These are phyloP conservation scores for Gossypium ekmanianum DNA, from an alignment of 345 rosid species.

Conservation along the genomic window DNA sequence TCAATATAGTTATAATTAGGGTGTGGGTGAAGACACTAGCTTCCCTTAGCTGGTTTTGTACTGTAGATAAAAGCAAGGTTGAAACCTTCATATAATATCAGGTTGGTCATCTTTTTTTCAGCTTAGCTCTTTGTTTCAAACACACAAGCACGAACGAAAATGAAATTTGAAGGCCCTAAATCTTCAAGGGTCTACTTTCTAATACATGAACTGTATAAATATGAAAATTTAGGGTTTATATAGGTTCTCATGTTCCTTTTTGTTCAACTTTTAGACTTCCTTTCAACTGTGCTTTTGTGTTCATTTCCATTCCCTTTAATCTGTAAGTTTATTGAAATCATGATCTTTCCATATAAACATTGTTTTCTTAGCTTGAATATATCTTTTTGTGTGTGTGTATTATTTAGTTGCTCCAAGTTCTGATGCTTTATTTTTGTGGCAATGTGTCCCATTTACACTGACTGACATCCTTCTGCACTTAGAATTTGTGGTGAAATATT, in stretches of 20 bases:
- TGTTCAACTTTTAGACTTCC: not conserved
- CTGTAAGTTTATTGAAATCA: not conserved
- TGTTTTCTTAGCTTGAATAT: not conserved
- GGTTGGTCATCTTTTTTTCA: slow-evolving; percentile 30
- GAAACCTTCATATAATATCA: slow-evolving; percentile 15
- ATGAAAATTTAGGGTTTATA: not conserved
- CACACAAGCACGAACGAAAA: not conserved
- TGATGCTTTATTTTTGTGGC: not conserved
- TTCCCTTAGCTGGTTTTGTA: slow-evolving; percentile 6
- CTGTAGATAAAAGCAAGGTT: slow-evolving; percentile 10
- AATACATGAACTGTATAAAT: not conserved
- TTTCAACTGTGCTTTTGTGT: not conserved
- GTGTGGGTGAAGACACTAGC: slow-evolving; percentile 9
- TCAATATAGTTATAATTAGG: not conserved
- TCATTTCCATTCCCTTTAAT: not conserved
- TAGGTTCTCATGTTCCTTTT: not conserved
- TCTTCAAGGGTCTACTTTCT: slow-evolving; percentile 5
- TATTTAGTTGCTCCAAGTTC: too few species aligned
- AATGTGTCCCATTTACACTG: not conserved
- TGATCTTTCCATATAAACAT: not conserved
- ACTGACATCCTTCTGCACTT: slow-evolving; percentile 14
- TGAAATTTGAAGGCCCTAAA: not conserved
- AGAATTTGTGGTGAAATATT: slow-evolving; percentile 13
- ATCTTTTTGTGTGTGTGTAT: too few species aligned
- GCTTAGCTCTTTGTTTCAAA: slow-evolving; percentile 2